Evolutionary conservation across 129 eudicot genomes (phyloP), one percentile per base, ranked within the genome.

Genomic region (Helichrysum umbraculigerum): DNA sequence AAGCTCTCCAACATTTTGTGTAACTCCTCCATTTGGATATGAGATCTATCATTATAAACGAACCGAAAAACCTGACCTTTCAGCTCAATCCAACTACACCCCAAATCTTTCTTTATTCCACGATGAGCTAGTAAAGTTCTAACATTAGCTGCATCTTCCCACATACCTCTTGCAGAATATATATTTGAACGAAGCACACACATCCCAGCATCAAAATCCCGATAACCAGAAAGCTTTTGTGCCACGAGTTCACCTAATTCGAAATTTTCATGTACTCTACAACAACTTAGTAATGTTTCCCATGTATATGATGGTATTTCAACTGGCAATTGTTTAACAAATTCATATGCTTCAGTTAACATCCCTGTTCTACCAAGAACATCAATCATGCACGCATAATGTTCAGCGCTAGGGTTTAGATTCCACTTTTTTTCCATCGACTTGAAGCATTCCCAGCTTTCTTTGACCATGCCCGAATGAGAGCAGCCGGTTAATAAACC

Each of bases 11-110:
- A 51, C 65, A 47, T 71, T 73, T 75, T 35, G 30, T 76, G 74
- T 21, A 90, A 67, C 76, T 83, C 83, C 64, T 65, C 81, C 69
- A 75, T 69, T 52, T 70, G 79, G 7, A 59, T 41, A 81, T 80
- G 84, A 51, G 85, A 83, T 78, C 72, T 82, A 33, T 87, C 89
- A 67, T 79, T 79, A 25, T 51, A 90, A n/a, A 77, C 79, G 73
- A 90, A 90, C 33, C 67, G 71, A 80, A 59, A 84, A 66, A 88
- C 77, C 21, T 64, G 67, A 35, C 89, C 91, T 77, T 78, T 87
- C 17, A 86, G 25, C 54, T 88, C 97, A 15, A 88, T 77, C 97
- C 93, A 91, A 78, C 97, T 91, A 74, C 89, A 84, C 12, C 82
- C 93, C 72, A 84, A 39, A 35, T 91, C 93, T 74, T 88, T 91